Percentiles rank a stretch among this genome's conserved stretches.
phyloP scores from a whole-genome alignment of 2,329 filamentous ascomycete genomes.

The Plenodomus biglobosus region DNA sequence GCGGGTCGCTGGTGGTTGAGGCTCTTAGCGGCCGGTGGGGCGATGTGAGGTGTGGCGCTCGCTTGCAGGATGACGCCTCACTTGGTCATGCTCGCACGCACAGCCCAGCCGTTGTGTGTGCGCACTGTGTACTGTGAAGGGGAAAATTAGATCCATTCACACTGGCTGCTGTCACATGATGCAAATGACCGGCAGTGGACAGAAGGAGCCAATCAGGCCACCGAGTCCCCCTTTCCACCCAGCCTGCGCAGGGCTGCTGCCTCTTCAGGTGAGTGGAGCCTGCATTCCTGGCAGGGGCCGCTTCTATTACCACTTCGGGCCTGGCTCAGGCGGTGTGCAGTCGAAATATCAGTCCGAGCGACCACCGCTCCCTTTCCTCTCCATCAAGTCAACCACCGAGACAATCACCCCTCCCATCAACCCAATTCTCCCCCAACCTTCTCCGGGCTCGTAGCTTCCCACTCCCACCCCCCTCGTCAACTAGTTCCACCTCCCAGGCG shows the following conservation, averaged over 20 bases:
- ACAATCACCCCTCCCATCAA: conserved; percentile 34
- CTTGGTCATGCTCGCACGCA: background rate
- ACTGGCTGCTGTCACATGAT: too few relatives aligned
- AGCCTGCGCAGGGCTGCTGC: conserved; percentile 14
- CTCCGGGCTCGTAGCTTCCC: conserved; percentile 54
- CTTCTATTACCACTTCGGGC: conserved; percentile 27
- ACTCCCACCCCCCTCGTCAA: conserved; percentile 56
- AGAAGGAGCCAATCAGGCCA: background rate
- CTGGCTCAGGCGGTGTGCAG: conserved; percentile 21
- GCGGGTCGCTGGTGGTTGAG: conserved; percentile 23
- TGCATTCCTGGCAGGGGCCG: conserved; percentile 25
- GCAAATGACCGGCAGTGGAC: too few relatives aligned
- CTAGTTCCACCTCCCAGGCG: conserved; percentile 51
- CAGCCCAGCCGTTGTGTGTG: too few relatives aligned
- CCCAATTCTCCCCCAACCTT: conserved; percentile 34
- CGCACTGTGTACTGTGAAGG: too few relatives aligned
- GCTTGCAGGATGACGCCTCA: conserved; percentile 12
- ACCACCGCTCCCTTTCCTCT: conserved; percentile 29
- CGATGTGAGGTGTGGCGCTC: conserved; percentile 8
- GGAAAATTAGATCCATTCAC: too few relatives aligned
- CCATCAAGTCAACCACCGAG: conserved; percentile 40
- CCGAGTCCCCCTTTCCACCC: conserved; percentile 9
- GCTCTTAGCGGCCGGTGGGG: conserved; percentile 21
- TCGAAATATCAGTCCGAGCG: conserved; percentile 16
- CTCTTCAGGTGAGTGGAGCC: conserved; percentile 21